These are phyloP conservation scores for Manihot esculenta DNA, from an alignment of 441 rosid genomes.

Conservation along the genomic window DNA sequence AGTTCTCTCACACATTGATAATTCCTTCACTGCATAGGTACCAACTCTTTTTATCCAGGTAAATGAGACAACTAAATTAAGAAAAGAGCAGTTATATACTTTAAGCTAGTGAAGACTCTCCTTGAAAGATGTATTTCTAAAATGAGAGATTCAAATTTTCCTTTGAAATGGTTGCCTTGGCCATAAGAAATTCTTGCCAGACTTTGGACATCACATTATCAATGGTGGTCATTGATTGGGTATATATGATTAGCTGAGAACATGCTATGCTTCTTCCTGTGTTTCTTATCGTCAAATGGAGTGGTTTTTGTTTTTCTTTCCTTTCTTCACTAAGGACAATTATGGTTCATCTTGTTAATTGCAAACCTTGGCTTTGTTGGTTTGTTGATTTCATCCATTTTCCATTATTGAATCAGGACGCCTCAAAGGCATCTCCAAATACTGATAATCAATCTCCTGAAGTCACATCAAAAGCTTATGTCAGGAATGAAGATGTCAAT, in stretches of 20 bases:
- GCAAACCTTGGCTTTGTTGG: background rate
- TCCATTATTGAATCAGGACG: constrained; percentile 47
- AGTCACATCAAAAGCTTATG: constrained; percentile 42
- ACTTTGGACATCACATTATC: background rate
- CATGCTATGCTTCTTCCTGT: background rate
- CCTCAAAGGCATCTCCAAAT: constrained; percentile 49
- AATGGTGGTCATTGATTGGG: background rate
- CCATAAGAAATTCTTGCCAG: background rate
- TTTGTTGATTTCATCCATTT: constrained; percentile 8
- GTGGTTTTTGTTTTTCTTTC: background rate
- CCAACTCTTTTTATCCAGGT: background rate
- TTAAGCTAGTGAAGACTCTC: background rate
- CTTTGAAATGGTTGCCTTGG: background rate
- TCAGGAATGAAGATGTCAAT: constrained; percentile 37
- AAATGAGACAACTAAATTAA: background rate
- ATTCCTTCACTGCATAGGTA: background rate
- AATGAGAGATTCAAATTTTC: background rate
- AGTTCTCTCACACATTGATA: background rate
- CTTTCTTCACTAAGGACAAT: background rate
- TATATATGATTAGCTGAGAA: background rate
- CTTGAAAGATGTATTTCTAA: background rate
- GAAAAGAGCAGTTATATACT: background rate
- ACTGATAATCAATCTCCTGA: constrained; percentile 48
- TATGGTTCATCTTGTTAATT: background rate
- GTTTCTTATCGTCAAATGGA: background rate